Conservation (phyloP, 2,329 filamentous ascomycete species). For the Scedosporium apiospermum region DNA sequence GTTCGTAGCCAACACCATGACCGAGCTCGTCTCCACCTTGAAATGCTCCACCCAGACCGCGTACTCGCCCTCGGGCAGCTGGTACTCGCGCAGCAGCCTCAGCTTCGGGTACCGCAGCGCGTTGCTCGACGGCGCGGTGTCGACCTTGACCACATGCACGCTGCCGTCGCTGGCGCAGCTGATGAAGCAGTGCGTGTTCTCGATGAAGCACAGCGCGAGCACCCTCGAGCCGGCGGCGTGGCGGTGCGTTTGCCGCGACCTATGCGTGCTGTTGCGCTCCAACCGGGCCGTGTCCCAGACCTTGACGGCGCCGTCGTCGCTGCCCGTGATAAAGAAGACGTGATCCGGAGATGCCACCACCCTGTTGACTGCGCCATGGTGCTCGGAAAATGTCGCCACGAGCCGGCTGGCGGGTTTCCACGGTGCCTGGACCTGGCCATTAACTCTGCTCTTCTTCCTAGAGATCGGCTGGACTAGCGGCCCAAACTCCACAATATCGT, state of each 20-base stretch:
- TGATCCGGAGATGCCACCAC: constrained; percentile 82
- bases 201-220: constrained; percentile 78
- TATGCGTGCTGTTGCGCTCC: constrained; percentile 82
- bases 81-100: constrained; percentile 67
- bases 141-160: constrained; percentile 81
- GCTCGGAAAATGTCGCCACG: constrained; percentile 83
- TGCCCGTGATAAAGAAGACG: constrained; percentile 86
- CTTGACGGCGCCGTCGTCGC: constrained; percentile 82
- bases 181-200: constrained; percentile 88
- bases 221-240: constrained; percentile 65
- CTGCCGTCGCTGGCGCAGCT: constrained; percentile 85
- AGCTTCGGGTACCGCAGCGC: constrained; percentile 71
- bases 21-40: constrained; percentile 70
- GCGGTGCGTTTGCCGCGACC: constrained; percentile 76
- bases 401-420: constrained; percentile 82
- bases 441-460: constrained; percentile 41
- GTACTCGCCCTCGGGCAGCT: constrained; percentile 63
- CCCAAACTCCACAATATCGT: constrained; percentile 62
- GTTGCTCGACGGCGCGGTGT: constrained; percentile 33
- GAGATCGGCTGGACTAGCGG: constrained; percentile 66
- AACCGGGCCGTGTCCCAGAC: constrained; percentile 88
- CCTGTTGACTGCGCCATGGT: constrained; percentile 71
- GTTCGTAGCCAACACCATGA: constrained; percentile 79
- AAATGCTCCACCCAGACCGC: constrained; percentile 91
- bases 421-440: constrained; percentile 27